A percentile compares a stretch with the other conserved stretches of the same genome.
phyloP scores from a whole-genome alignment of 257 asterid genomes.

The Schizonepeta tenuifolia region DNA sequence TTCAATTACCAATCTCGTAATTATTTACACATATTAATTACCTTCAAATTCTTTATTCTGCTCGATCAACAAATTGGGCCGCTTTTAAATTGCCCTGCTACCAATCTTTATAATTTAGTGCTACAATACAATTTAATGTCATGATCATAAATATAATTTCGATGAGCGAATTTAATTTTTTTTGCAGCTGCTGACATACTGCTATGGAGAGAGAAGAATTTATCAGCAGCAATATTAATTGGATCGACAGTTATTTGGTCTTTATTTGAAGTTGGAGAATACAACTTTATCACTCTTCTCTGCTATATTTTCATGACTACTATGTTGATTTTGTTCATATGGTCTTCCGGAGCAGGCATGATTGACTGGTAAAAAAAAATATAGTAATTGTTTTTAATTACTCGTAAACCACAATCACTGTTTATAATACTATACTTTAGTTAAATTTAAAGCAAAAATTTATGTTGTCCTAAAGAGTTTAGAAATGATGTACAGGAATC shows the following conservation, averaged over 20 bases:
- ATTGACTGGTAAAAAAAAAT: slow-evolving; percentile 48
- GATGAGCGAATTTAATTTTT: neutral
- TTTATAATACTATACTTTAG: too few species aligned
- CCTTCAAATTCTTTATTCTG: neutral
- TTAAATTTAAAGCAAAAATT: too few species aligned
- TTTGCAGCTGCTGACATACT: slow-evolving; percentile 68
- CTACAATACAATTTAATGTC: too few species aligned
- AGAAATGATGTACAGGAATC: slow-evolving; percentile 48
- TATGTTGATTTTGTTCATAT: slow-evolving; percentile 58
- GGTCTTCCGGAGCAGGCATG: slow-evolving; percentile 74
- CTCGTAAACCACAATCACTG: neutral
- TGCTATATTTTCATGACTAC: slow-evolving; percentile 53
- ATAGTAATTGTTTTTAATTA: neutral
- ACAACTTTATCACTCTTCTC: slow-evolving; percentile 64
- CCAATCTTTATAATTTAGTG: too few species aligned
- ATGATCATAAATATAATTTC: neutral
- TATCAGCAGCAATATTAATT: slow-evolving; percentile 66
- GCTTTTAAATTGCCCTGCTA: too few species aligned
- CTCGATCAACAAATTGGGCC: too few species aligned
- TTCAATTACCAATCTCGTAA: neutral
- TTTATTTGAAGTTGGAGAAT: slow-evolving; percentile 74
- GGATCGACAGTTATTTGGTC: slow-evolving; percentile 71
- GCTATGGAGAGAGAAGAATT: slow-evolving; percentile 70
- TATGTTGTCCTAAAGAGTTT: too few species aligned
- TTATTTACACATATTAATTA: neutral